Base-by-base conservation (phyloP, 176 grass and related monocot species). In the Paspalum notatum region DNA sequence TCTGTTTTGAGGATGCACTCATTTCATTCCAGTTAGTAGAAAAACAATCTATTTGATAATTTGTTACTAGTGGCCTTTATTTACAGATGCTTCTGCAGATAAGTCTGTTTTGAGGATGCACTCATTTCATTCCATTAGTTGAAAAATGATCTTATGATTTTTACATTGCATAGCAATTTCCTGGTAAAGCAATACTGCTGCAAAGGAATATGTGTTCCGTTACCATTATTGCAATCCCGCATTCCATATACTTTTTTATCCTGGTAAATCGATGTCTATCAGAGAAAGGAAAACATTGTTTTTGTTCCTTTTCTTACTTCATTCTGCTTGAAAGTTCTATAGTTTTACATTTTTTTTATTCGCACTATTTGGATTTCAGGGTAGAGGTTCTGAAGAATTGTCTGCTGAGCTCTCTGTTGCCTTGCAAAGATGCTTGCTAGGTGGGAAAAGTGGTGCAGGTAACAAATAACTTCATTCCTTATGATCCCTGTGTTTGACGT, bases 401-500 rank as follows among this genome's bases (percentile, higher is more conserved):
- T 97, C 95, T 15, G 14, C 82, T 41, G 95, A 94, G 49, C 87
- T 97, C 57, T 92, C 91, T 63, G 82, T 87, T 77, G 85, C 85
- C 27, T 85, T 94, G 48, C 89, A 97, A 82, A 88, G 83, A 94
- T 97, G 95, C 80, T 87, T 97, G 73, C 82, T 97, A 46, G 95
- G 95, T 77, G 90, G 95, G 59, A 97, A 85, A 89, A 97, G 85
- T 10, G 91, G 91, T 20, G 90, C 87, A 97, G 95, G 95, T 97
- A 81, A 87, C 12, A 8, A 65, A 70, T 66, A 79, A 12, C 22
- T 78, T 43, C 45, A 14, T 80, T 69, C 56, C n/a, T 32, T 54
- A 40, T 57, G 26, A 32, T 54, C 48, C 75, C 12, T 79, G 37
- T 54, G 11, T 22, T 72, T 78, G 52, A 62, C 11, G 3, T 49